phyloP scores from a whole-genome alignment of 345 rosid genomes.

The Eucalyptus erythrocorys region DNA sequence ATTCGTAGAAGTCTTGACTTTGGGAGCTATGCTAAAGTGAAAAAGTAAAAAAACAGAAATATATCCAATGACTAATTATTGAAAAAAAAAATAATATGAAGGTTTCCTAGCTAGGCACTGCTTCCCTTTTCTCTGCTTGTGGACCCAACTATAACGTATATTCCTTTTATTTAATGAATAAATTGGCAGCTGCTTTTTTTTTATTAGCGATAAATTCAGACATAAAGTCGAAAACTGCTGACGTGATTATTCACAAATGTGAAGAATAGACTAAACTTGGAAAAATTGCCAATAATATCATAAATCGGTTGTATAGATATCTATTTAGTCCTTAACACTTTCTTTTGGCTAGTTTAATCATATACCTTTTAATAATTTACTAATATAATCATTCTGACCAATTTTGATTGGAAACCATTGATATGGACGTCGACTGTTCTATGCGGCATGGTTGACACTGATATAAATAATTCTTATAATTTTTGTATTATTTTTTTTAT shows the following conservation, averaged over 20 bases:
- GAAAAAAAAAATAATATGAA: background rate
- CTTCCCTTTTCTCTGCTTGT: background rate
- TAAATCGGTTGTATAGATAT: fast-evolving
- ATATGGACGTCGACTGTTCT: no score
- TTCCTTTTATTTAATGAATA: background rate
- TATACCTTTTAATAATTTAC: no score
- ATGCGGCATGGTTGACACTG: no score
- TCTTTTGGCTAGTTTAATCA: no score
- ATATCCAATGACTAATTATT: background rate
- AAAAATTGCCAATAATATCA: background rate
- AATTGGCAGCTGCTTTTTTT: background rate
- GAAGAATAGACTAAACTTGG: background rate
- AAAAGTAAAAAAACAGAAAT: background rate
- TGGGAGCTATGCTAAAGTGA: background rate
- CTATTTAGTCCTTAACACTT: no score
- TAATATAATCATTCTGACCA: no score
- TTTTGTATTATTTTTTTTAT: no score
- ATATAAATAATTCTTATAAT: no score
- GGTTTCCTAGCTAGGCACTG: background rate
- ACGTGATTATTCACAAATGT: background rate
- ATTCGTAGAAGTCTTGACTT: background rate
- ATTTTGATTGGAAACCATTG: no score
- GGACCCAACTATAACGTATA: background rate
- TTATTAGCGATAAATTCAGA: background rate
- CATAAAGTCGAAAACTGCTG: background rate